Conservation (phyloP, 306 rosid genomes). For the Cicer judaicum region DNA sequence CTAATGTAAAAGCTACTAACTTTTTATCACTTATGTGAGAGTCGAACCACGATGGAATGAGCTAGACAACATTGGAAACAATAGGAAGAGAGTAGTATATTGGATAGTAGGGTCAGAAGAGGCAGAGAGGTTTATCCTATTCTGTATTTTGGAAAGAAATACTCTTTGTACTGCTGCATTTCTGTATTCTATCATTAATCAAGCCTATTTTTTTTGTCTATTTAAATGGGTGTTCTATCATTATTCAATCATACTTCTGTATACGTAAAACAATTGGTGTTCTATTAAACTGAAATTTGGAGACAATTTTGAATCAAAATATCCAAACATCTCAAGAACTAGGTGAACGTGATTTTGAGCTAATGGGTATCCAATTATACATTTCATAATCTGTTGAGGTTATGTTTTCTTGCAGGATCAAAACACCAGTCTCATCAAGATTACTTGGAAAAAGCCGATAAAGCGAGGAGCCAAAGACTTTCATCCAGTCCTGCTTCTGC, state of each 20-base stretch:
- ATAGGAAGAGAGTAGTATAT: neutral
- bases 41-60: neutral
- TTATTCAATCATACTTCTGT: neutral
- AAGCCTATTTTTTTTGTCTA: neutral
- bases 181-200: neutral
- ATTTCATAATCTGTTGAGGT: slow-evolving; percentile 16
- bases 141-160: neutral
- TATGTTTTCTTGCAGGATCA: slow-evolving; percentile 59
- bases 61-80: neutral
- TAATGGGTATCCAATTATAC: neutral
- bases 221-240: neutral
- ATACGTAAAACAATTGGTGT: too few species aligned
- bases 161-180: neutral
- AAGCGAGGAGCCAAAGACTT: slow-evolving; percentile 92
- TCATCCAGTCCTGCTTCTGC: slow-evolving; percentile 73
- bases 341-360: neutral
- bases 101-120: neutral
- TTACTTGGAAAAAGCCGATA: slow-evolving; percentile 89
- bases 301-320: slow-evolving; percentile 8
- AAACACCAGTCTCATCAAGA: slow-evolving; percentile 96
- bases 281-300: neutral
- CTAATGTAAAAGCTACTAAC: neutral
- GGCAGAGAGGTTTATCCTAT: neutral
- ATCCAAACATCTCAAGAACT: neutral
- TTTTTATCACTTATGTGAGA: neutral